Evolutionary conservation across 2,329 filamentous ascomycete genomes (phyloP).

Genomic region (Drechslera avenae): DNA sequence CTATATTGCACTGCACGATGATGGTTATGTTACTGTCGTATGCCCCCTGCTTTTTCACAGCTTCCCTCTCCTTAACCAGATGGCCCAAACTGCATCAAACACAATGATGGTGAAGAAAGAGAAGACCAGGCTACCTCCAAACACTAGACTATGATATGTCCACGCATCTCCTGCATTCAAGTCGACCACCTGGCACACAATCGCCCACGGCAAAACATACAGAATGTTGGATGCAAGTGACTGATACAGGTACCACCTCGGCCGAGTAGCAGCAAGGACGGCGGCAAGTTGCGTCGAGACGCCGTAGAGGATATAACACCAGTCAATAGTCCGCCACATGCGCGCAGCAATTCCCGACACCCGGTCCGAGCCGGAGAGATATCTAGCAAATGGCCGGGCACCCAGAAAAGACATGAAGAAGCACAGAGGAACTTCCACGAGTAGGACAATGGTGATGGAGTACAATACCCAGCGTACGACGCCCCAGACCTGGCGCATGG

Average conservation of each 20-base stretch:
- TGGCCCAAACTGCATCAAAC: slow-evolving; percentile 58
- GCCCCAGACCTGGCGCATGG: slow-evolving; percentile 36
- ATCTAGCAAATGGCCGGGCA: slow-evolving; percentile 65
- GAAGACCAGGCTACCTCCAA: slow-evolving; percentile 71
- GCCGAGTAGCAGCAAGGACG: slow-evolving; percentile 66
- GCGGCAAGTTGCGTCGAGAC: slow-evolving; percentile 68
- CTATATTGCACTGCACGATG: too few relatives aligned
- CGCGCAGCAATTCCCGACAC: slow-evolving; percentile 66
- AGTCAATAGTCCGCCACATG: slow-evolving; percentile 65
- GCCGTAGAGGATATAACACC: slow-evolving; percentile 73
- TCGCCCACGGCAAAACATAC: slow-evolving; percentile 73
- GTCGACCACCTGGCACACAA: slow-evolving; percentile 56
- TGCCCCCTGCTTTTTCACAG: too few relatives aligned
- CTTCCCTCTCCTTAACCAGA: too few relatives aligned
- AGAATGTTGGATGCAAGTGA: slow-evolving; percentile 69
- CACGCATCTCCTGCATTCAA: slow-evolving; percentile 61
- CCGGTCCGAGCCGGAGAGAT: slow-evolving; percentile 61
- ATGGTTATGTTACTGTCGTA: too few relatives aligned
- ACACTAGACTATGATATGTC: slow-evolving; percentile 69
- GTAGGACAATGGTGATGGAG: slow-evolving; percentile 60
- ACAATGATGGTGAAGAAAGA: slow-evolving; percentile 63
- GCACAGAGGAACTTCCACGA: slow-evolving; percentile 66
- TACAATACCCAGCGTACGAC: slow-evolving; percentile 61
- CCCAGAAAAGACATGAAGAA: slow-evolving; percentile 66
- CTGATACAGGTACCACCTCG: slow-evolving; percentile 71